These are phyloP conservation scores for Cerioporus squamosus DNA, from an alignment of 1,284 basidiomycete species.

Conservation along the genomic window DNA sequence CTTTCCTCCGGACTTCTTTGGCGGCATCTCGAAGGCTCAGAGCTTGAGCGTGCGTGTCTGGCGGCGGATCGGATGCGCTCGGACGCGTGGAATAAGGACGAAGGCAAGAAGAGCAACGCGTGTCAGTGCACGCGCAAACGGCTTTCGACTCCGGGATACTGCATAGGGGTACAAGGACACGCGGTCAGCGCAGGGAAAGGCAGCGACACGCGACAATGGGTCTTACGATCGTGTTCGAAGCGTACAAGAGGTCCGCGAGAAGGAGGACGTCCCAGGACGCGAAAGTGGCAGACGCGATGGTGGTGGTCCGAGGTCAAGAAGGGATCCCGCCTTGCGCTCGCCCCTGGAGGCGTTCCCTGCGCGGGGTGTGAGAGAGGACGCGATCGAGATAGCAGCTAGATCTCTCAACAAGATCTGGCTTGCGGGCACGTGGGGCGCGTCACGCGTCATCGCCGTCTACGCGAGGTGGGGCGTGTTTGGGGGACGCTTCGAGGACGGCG, in stretches of 20 bases:
- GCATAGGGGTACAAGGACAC: no score
- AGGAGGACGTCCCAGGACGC: slow-evolving; percentile 4
- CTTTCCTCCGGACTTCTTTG: slow-evolving; percentile 23
- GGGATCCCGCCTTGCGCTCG: background rate
- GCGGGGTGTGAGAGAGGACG: background rate
- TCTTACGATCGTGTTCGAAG: background rate
- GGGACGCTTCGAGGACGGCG: background rate
- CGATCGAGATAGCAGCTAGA: slow-evolving; percentile 10
- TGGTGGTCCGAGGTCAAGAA: slow-evolving; percentile 23
- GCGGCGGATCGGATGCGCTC: no score
- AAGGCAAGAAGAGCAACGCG: background rate
- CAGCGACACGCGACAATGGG: background rate
- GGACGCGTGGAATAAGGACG: no score
- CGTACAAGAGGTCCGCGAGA: background rate
- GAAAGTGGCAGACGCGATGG: slow-evolving; percentile 17
- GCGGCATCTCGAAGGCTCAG: slow-evolving; percentile 18
- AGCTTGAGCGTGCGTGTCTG: no score
- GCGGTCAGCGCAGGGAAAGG: no score
- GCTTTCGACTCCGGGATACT: no score
- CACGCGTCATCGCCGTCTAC: background rate
- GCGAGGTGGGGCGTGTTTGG: background rate
- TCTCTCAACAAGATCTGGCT: slow-evolving; percentile 24
- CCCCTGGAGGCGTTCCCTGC: background rate
- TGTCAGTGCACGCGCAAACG: background rate
- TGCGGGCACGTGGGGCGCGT: slow-evolving; percentile 20